Evolutionary conservation across 768 basidiomycete species (phyloP), one percentile per base, ranked within the genome.

Genomic region (Aureoboletus auriporus): DNA sequence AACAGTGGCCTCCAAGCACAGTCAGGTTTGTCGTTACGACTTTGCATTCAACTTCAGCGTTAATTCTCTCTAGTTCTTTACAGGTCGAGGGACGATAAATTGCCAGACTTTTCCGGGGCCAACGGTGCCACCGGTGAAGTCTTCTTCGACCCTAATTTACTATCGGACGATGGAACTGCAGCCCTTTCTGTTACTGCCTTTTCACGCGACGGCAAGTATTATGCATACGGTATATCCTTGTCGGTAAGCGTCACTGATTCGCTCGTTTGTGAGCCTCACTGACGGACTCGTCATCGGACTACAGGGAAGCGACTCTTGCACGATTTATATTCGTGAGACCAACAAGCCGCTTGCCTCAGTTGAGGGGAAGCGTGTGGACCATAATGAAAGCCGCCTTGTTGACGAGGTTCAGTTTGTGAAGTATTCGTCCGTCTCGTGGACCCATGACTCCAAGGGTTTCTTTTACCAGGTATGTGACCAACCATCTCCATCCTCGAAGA

Each of bases 1-100:
- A 90, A 92, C 67, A 82, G 78, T 44, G 89, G 89, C 28, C 75
- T 91, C 26, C 82, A 89, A 53, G 73, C 84, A 1, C 88, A 89
- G 60, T 71, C 78, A 44, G 69, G 68, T 70, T 23, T 34, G 63
- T 57, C 39, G 20, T 29, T 2, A 8, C 41, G 17, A 4, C 20
- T 23, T 23, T 23, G 20, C 20, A 23, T 23, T 23, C 20, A 23
- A 23, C 20, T 4, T 23, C 20, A 23, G 4, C 20, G 20, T 23
- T 9, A 20, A 27, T 29, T 35, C 33, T 13, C 39, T 34, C 6
- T 50, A 86, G 85, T 84, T 27, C 64, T 84, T 50, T 80, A 82
- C 61, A 77, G 86, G 11, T 84, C 83, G 27, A 76, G 68, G 55
- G 74, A 77, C 50, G 67, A 65, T 6, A 65, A 57, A 14, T 66